Evolutionary conservation across 805 yeast genomes (phyloP).

Genomic region (Starmera dryadoides): DNA sequence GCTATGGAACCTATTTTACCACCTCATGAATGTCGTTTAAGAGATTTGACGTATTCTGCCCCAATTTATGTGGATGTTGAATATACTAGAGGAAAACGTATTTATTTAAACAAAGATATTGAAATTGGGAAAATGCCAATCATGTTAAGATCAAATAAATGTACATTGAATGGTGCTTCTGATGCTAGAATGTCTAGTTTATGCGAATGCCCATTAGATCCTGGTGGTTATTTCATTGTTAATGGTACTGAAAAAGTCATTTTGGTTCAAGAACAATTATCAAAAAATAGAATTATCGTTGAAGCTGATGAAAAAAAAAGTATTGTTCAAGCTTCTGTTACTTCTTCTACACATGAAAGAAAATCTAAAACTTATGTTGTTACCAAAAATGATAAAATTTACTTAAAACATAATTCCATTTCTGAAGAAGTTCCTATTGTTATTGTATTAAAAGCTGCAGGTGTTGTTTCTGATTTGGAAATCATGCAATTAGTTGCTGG

Average conservation of each 20-base stretch:
- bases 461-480: slow-evolving; percentile 86
- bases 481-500: slow-evolving; percentile 94
- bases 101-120: slow-evolving; percentile 80
- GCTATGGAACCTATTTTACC: slow-evolving; percentile 54
- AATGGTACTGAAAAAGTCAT: slow-evolving; percentile 98
- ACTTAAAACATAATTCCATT: slow-evolving; percentile 90
- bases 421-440: slow-evolving; percentile 95
- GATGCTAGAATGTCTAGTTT: slow-evolving; percentile 81
- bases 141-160: slow-evolving; percentile 90
- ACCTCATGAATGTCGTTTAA: slow-evolving; percentile 92
- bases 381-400: slow-evolving; percentile 83
- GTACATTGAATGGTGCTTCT: slow-evolving; percentile 72
- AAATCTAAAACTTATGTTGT: slow-evolving; percentile 95
- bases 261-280: slow-evolving; percentile 91
- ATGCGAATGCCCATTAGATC: slow-evolving; percentile 95
- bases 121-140: slow-evolving; percentile 99
- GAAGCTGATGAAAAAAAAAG: slow-evolving; percentile 95
- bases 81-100: slow-evolving; percentile 90
- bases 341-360: slow-evolving; percentile 96
- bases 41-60: slow-evolving; percentile 92
- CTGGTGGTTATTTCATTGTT: slow-evolving; percentile 97
- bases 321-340: slow-evolving; percentile 94
- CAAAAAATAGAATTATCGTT: slow-evolving; percentile 94
- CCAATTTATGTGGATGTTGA: slow-evolving; percentile 96
- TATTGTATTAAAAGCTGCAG: slow-evolving; percentile 89